phyloP scores from a whole-genome alignment of 1,139 yeast species.

The Hanseniaspora sp. region DNA sequence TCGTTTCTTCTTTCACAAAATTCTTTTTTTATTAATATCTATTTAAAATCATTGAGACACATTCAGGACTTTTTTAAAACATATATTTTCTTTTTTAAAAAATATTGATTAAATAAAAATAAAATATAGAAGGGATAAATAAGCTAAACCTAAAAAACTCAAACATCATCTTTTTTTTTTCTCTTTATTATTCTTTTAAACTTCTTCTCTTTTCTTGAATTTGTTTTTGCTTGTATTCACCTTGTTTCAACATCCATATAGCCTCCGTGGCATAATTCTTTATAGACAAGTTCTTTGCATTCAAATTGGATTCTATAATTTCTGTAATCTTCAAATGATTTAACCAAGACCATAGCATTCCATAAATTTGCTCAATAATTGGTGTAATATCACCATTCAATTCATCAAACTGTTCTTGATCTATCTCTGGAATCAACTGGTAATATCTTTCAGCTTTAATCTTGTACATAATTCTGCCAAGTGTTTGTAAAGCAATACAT shows the following conservation, averaged over 20 bases:
- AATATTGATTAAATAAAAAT: no score
- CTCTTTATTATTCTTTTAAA: slow-evolving; percentile 3
- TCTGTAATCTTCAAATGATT: slow-evolving; percentile 59
- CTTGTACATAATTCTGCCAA: slow-evolving; percentile 79
- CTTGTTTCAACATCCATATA: slow-evolving; percentile 80
- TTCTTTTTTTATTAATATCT: no score
- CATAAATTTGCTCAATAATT: slow-evolving; percentile 31
- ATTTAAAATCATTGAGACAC: neutral
- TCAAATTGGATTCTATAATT: slow-evolving; percentile 52
- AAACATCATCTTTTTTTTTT: neutral
- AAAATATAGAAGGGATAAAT: slow-evolving; percentile 3
- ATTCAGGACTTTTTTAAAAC: slow-evolving; percentile 10
- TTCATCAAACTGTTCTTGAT: slow-evolving; percentile 33
- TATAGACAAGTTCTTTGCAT: slow-evolving; percentile 60
- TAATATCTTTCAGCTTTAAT: slow-evolving; percentile 53
- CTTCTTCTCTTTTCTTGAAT: slow-evolving; percentile 20
- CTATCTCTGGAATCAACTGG: slow-evolving; percentile 38
- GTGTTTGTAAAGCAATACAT: slow-evolving; percentile 69
- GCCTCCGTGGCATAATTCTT: slow-evolving; percentile 85
- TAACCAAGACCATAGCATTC: slow-evolving; percentile 67
- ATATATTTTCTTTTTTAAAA: neutral
- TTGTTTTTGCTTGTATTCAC: slow-evolving; percentile 35
- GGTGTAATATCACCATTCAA: slow-evolving; percentile 34
- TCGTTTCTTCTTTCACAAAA: neutral
- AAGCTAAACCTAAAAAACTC: neutral